Evolutionary conservation across 257 asterid genomes (phyloP).

Genomic region (Coffea eugenioides): DNA sequence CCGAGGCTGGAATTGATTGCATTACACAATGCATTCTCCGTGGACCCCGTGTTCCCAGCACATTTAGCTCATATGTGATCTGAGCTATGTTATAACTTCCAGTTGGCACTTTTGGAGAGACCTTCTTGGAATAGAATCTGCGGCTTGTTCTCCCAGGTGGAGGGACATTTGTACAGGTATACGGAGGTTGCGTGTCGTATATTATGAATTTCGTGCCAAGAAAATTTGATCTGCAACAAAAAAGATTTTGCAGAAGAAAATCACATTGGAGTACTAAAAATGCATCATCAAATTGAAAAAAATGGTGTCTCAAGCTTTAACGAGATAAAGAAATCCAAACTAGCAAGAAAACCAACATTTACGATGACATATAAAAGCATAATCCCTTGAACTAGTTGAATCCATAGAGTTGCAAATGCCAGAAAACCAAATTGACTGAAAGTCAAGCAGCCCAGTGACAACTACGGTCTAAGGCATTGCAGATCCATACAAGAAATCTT

Average conservation of each 20-base stretch:
- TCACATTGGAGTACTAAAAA: not conserved
- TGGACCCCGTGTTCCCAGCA: constrained; percentile 94
- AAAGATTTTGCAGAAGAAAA: not conserved
- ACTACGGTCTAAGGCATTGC: not conserved
- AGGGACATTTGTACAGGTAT: constrained; percentile 44
- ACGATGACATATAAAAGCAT: not conserved
- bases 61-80: constrained; percentile 80
- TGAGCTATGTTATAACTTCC: constrained; percentile 86
- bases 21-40: constrained; percentile 82
- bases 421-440: not conserved
- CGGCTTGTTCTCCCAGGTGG: constrained; percentile 76
- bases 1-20: constrained; percentile 83
- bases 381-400: not conserved
- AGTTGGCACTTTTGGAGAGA: constrained; percentile 80
- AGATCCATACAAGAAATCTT: not conserved
- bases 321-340: not conserved
- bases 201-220: constrained; percentile 93
- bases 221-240: constrained; percentile 70
- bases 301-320: not conserved
- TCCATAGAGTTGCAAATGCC: not conserved
- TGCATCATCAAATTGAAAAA: not conserved
- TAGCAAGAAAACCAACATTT: not conserved
- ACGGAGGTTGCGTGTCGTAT: constrained; percentile 86
- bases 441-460: not conserved
- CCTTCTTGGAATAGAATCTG: constrained; percentile 75